These are phyloP conservation scores for Nemania sp. DNA, from an alignment of 2,329 filamentous ascomycete species.

Conservation along the genomic window DNA sequence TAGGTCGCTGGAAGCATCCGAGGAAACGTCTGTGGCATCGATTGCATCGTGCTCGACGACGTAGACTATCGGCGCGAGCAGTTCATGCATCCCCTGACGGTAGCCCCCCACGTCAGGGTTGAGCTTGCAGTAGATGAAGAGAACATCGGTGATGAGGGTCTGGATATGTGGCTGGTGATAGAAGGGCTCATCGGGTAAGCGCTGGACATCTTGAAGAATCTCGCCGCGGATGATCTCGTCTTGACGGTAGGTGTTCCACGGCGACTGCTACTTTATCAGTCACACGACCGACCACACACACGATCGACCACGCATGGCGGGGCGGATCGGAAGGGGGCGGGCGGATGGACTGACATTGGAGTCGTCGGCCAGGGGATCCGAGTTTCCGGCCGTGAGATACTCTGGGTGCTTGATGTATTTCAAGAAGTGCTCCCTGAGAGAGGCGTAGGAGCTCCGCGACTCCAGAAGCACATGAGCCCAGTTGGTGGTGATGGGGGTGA, in stretches of 20 bases:
- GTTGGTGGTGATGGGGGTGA: too few species aligned
- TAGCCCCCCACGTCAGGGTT: conserved; percentile 86
- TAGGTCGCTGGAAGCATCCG: conserved; percentile 49
- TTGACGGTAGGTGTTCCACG: conserved; percentile 83
- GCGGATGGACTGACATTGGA: conserved; percentile 49
- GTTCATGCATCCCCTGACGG: conserved; percentile 98
- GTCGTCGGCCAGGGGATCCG: conserved; percentile 88
- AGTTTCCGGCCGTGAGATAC: conserved; percentile 68
- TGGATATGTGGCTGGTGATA: conserved; percentile 83
- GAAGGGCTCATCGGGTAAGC: conserved; percentile 88
- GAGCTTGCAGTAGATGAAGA: conserved; percentile 94
- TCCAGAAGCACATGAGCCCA: conserved; percentile 72
- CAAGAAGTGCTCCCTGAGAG: conserved; percentile 74
- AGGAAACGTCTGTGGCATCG: conserved; percentile 48
- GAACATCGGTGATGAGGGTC: conserved; percentile 79
- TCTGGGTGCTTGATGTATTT: conserved; percentile 85
- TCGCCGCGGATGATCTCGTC: conserved; percentile 86
- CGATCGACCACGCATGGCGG: not conserved
- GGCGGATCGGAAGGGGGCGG: not conserved
- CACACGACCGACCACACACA: not conserved
- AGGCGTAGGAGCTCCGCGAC: conserved; percentile 73
- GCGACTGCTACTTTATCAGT: conserved; percentile 64
- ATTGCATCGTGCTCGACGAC: conserved; percentile 83
- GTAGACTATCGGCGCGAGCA: conserved; percentile 87
- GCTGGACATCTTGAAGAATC: conserved; percentile 91